Base-by-base conservation (phyloP, 768 basidiomycete genomes). In the Suillus fuscotomentosus region DNA sequence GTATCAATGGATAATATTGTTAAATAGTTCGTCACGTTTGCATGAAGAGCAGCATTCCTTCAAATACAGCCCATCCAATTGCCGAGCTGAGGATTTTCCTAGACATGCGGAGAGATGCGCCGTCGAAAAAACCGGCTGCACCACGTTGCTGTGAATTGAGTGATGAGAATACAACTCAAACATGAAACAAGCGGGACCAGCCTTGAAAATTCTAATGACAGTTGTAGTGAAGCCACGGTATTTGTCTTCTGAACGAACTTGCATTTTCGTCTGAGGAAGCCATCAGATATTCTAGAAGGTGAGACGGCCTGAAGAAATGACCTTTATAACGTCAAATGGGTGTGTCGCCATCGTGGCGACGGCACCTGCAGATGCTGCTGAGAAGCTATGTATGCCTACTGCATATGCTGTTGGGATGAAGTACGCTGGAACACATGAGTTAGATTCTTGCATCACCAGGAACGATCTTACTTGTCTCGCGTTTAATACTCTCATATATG, bases 311-410 rank as follows among this genome's bases (percentile, higher is more conserved):
- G 3, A n/a, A 15, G 45, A 14, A 56, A 60, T n/a, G 66, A 92
- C 94, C 83, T 98, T 98, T 68, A 97, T 84, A 50, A 95, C 94
- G 73, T 98, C 95, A 68, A 97, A 97, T 2, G 96, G 96, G 69
- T 95, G 94, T 2, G 96, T 98, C 2, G 82, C 82, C 61, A 95
- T 76, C 0, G 95, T 97, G 1, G 94, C 94, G 60, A 95, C 81
- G 2, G 88, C 88, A 3, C 95, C 92, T 10, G 95, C 95, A 1
- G 87, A 81, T 0, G 93, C 92, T 10, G 90, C 95, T 47, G 90
- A 85, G 42, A 85, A 71, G 36, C 83, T 80, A 72, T 93, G 90
- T 51, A 90, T 78, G 6, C 79, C 69, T 4, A 85, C 77, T 15
- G 87, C 80, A 57, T 85, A 76, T 24, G 77, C 77, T 1, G 82